Base-by-base conservation (phyloP, 1,284 basidiomycete species). In the Naganishia sp. region DNA sequence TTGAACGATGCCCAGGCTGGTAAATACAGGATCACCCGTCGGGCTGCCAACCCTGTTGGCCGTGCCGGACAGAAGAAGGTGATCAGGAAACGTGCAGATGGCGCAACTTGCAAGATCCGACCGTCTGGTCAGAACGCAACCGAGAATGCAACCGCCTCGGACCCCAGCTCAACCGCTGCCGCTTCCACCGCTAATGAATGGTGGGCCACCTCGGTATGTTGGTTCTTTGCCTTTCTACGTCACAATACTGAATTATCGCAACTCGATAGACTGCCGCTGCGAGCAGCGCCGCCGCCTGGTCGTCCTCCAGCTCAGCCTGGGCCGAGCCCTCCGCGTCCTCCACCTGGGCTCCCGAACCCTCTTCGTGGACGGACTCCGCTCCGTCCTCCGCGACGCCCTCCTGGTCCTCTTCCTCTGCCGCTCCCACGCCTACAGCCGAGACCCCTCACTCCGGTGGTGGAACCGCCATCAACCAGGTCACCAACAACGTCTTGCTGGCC, bases 381-480 rank as follows among this genome's bases (percentile, higher is more conserved):
- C 35, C 31, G 21, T 45, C 55, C 21, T 57, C 42, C 18, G 43
- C 42, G 4, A 45, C 55, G 42, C 25, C 35, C 13, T 58, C 56
- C 13, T 47, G 43, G 21, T 49, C 57, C 3, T 60, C 57, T 23
- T 49, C 57, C 4, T 47, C 58, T 31, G 47, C 47, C 3, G 45
- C 60, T 28, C 49, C 53, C 17, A 53, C 56, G 18, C 51, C 68
- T n/a, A 57, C 68, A 2, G 32, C 47, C 21, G 56, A 62, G 7
- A 60, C 65, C 9, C 51, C 67, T 21, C 35, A 39, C 18, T 39
- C 60, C 5, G 52, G 47, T 49, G 51, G 32, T 23, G 41, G 65
- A 25, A 52, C 65, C 31, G 32, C 65, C 54, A 67, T 66, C 53
- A 58, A 51, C 25, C 61, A 63, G 25, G 65, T 61, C 35, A 61